Base-by-base conservation (phyloP, 805 yeast species). In the Lipomyces lipofer region DNA sequence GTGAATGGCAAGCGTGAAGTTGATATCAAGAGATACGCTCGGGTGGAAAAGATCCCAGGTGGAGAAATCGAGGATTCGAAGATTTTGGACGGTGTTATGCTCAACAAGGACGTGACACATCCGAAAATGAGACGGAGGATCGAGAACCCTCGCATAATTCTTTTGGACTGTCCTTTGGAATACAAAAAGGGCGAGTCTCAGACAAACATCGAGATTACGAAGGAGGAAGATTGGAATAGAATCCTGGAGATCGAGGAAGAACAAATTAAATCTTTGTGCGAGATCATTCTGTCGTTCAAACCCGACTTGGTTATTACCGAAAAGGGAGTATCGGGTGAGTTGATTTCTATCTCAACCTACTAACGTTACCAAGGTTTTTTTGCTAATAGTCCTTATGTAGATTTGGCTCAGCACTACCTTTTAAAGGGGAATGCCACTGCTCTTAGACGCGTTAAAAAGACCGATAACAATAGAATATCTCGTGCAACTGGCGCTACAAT, bases 131-230 rank as follows among this genome's bases (percentile, higher is more conserved):
- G 85, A 65, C 84, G 99, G 70, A 68, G 76, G 65, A 86, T 94
- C 64, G 87, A 85, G 69, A 87, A 89, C 67, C 99, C 99, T 47
- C 81, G 92, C 61, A 82, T 94, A 51, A 80, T 94, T 17, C 78
- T 94, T 63, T 78, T 94, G 64, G 99, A 94, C 74, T 91, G 97
- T 73, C 97, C 99, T 10, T 78, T 94, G 65, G 99, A 94, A 74
- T 94, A 94, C 76, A 94, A 94, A 76, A 94, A 94, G 79, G 99
- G 99, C 62, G 99, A 94, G 75, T 90, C 97, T 2, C 99, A 94
- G 73, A 94, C 98, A 50, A 92, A 94, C 73, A 88, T 94, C 64
- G 99, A 94, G 75, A 91, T 94, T 71, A 86, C 96, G 42, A 89
- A 89, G 67, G 98, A 92, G 72, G 87, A 84, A 59, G 99, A 94